phyloP scores from a whole-genome alignment of 495 filamentous ascomycete species.

The Aspergillus sclerotiicarbonarius region DNA sequence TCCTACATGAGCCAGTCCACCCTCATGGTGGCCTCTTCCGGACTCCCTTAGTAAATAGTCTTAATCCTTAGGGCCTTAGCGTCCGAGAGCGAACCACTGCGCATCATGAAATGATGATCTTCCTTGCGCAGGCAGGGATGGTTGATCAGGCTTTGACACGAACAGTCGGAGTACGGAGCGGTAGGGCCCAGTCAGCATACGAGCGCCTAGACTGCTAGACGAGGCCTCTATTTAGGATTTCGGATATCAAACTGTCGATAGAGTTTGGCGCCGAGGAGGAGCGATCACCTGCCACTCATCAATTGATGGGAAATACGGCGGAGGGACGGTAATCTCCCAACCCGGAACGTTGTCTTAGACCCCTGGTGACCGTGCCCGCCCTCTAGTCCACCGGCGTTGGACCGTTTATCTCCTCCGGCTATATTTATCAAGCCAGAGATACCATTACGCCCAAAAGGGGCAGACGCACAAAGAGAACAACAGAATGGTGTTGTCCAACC shows the following conservation, averaged over 20 bases:
- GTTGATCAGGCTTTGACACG: not conserved
- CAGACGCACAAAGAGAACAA: not conserved
- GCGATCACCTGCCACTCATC: not conserved
- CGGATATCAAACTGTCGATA: not conserved
- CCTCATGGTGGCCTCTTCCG: not conserved
- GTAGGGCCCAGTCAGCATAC: not conserved
- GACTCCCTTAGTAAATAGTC: not conserved
- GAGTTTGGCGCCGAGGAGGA: too few species aligned
- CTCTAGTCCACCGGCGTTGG: not conserved
- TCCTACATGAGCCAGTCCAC: not conserved
- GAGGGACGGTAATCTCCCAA: not conserved
- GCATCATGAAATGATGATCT: slow-evolving; percentile 8
- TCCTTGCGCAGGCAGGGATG: slow-evolving; percentile 4
- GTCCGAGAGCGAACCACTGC: slow-evolving; percentile 1
- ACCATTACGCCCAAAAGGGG: not conserved
- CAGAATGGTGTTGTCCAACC: not conserved
- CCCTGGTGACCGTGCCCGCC: not conserved
- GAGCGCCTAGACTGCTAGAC: not conserved
- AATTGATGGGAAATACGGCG: not conserved
- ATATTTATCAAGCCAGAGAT: not conserved
- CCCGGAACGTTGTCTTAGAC: not conserved
- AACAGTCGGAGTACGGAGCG: not conserved
- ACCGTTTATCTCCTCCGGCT: not conserved
- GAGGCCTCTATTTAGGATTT: not conserved
- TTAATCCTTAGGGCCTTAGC: not conserved